These are phyloP conservation scores for Sugiyamaella americana DNA, from an alignment of 805 yeast genomes.

Conservation along the genomic window DNA sequence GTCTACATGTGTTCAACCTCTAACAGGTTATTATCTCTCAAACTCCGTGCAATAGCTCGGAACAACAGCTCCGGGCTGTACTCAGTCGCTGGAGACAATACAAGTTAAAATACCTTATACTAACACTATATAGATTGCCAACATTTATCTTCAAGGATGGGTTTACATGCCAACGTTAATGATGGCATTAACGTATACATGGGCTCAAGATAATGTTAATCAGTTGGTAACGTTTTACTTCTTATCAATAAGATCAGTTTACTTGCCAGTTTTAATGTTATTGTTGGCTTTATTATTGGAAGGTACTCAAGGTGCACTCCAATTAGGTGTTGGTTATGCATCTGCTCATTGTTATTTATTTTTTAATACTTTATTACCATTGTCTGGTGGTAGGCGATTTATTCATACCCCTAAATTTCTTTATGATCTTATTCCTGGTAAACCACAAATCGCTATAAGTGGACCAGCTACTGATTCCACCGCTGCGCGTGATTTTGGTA, in stretches of 20 bases:
- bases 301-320: conserved; percentile 25
- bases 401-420: conserved; percentile 9
- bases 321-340: conserved; percentile 27
- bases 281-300: conserved; percentile 24
- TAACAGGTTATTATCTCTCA: too few species aligned
- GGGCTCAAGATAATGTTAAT: conserved; percentile 34
- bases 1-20: too few species aligned
- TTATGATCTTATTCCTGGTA: not conserved
- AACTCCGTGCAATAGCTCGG: too few species aligned
- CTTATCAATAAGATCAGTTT: conserved; percentile 28
- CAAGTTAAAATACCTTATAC: too few species aligned
- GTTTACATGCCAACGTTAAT: conserved; percentile 27
- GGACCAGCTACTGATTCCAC: not conserved
- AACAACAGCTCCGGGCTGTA: too few species aligned
- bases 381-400: conserved; percentile 24
- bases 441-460: too few species aligned
- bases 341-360: conserved; percentile 32
- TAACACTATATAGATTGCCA: conserved; percentile 10
- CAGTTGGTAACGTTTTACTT: conserved; percentile 27
- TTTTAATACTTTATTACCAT: conserved; percentile 28
- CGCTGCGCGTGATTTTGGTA: not conserved
- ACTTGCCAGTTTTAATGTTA: conserved; percentile 31
- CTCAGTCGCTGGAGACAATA: too few species aligned
- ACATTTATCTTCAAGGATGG: conserved; percentile 17
- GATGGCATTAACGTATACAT: conserved; percentile 34